These are phyloP conservation scores for Aspergillus felis DNA, from an alignment of 2,329 filamentous ascomycete genomes.

Conservation along the genomic window DNA sequence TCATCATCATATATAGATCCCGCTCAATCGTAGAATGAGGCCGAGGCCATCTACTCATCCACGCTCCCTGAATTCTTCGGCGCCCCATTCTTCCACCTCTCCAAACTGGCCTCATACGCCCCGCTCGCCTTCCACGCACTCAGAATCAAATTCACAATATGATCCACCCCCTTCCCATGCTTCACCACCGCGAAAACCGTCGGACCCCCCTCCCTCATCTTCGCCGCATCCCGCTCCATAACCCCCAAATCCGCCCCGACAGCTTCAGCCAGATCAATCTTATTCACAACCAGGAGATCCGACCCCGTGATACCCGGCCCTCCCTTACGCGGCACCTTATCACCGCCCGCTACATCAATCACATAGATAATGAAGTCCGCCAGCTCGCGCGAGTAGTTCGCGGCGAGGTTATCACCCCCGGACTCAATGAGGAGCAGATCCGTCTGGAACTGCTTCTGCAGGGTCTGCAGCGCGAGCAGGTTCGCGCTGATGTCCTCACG, in stretches of 20 bases:
- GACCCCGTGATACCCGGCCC: constrained; percentile 96
- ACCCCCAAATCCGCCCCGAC: constrained; percentile 86
- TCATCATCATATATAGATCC: too few species aligned
- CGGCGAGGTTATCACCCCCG: constrained; percentile 92
- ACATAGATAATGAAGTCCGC: constrained; percentile 99
- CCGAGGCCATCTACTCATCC: constrained; percentile 18
- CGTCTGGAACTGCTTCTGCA: constrained; percentile 74
- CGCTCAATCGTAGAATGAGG: too few species aligned
- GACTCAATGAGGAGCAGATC: constrained; percentile 92
- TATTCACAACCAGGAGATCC: constrained; percentile 91
- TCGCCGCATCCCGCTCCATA: constrained; percentile 91
- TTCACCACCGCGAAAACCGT: constrained; percentile 98
- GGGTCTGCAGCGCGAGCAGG: constrained; percentile 82
- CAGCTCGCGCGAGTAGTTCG: constrained; percentile 92
- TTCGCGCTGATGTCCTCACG: constrained; percentile 96
- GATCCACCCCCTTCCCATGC: constrained; percentile 75
- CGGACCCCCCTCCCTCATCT: constrained; percentile 92
- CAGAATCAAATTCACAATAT: constrained; percentile 82
- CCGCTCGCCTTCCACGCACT: constrained; percentile 92
- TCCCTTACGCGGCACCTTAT: constrained; percentile 94
- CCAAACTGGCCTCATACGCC: constrained; percentile 51
- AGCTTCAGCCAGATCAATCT: constrained; percentile 88
- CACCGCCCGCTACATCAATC: constrained; percentile 92
- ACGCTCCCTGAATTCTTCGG: constrained; percentile 34
- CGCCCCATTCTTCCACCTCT: constrained; percentile 43